phyloP scores from a whole-genome alignment of 495 filamentous ascomycete species.

The Jackrogersella multiformis region DNA sequence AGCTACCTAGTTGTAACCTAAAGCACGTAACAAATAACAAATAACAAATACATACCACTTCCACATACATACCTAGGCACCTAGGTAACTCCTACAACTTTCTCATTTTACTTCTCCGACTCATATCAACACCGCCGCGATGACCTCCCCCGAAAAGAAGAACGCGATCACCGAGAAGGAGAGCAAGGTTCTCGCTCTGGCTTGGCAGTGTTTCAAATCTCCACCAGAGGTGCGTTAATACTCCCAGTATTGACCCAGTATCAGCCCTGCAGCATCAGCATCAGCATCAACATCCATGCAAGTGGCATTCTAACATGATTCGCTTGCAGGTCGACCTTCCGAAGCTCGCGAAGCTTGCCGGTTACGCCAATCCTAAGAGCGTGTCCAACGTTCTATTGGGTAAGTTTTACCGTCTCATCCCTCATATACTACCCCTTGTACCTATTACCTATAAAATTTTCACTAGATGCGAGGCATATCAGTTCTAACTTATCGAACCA shows the following conservation, averaged over 20 bases:
- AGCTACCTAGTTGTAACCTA: too few relatives aligned
- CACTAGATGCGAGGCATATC: too few relatives aligned
- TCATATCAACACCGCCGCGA: background rate
- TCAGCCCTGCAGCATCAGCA: background rate
- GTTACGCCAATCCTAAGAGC: conserved; percentile 31
- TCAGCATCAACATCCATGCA: too few relatives aligned
- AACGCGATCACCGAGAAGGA: conserved; percentile 37
- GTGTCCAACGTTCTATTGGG: conserved; percentile 23
- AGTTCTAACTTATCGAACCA: conserved; percentile 12
- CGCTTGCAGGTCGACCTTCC: conserved; percentile 24
- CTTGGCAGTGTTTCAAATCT: conserved; percentile 36
- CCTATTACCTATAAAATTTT: too few relatives aligned
- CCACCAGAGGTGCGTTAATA: conserved; percentile 26
- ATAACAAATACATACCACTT: too few relatives aligned
- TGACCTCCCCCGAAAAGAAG: conserved; percentile 20
- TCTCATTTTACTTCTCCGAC: background rate
- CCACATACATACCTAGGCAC: too few relatives aligned
- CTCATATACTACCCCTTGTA: background rate
- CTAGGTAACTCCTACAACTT: background rate
- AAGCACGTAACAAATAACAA: too few relatives aligned
- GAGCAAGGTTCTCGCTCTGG: conserved; percentile 20
- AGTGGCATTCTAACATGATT: conserved; percentile 28
- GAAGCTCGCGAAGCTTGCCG: conserved; percentile 36
- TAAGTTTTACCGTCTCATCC: conserved; percentile 12
- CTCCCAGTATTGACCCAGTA: too few relatives aligned